Conservation (phyloP, 257 asterid genomes). For the Plantago elongata region DNA sequence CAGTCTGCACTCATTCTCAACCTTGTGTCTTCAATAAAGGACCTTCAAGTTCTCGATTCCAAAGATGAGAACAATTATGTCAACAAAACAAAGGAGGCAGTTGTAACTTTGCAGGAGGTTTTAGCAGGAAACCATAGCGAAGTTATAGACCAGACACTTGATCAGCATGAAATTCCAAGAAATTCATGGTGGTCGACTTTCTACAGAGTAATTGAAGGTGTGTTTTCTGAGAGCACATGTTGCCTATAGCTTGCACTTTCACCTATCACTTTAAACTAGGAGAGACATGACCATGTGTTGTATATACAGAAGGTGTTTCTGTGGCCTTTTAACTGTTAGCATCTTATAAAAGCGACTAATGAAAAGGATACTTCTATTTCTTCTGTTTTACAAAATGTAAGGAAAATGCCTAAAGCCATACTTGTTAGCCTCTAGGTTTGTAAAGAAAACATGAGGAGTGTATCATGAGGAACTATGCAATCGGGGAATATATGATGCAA, state of each 20-base stretch:
- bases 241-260: no score
- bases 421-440: no score
- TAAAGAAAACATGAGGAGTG: no score
- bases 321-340: background rate
- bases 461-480: no score
- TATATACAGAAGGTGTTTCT: background rate
- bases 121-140: conserved; percentile 50
- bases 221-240: background rate
- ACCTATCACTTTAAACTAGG: background rate
- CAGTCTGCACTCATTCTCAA: conserved; percentile 39
- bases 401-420: no score
- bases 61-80: conserved; percentile 33
- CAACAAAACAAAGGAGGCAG: conserved; percentile 49
- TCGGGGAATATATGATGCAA: no score
- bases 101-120: conserved; percentile 47
- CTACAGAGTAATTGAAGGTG: conserved; percentile 63
- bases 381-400: no score
- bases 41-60: conserved; percentile 33
- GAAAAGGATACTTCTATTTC: no score
- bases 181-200: conserved; percentile 66
- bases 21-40: conserved; percentile 39
- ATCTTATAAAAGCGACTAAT: background rate
- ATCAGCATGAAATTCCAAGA: conserved; percentile 40
- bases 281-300: background rate
- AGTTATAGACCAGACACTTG: conserved; percentile 52